A percentile compares a stretch with the other conserved stretches of the same genome.
Evolutionary conservation across 1,284 basidiomycete species (phyloP).

Genomic region (Rhodotorula sp.): DNA sequence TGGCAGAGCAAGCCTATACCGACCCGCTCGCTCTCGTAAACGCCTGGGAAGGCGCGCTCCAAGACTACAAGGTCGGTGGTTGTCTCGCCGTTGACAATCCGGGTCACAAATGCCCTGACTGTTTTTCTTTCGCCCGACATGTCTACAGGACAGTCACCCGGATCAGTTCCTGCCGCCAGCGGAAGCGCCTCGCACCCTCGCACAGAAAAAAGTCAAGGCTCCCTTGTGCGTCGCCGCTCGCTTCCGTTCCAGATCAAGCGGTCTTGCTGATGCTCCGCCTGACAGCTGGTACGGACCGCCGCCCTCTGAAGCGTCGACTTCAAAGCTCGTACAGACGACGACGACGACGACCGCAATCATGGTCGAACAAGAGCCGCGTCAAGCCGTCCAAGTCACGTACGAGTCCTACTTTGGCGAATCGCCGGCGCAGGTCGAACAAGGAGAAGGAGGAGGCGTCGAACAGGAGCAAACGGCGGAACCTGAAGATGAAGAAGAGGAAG

Average conservation of each 20-base stretch:
- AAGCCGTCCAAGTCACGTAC: not conserved
- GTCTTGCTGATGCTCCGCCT: not conserved
- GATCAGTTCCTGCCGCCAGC: constrained; percentile 23
- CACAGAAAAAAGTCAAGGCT: constrained; percentile 19
- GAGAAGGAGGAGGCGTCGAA: not conserved
- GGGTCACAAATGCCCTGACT: fast-evolving
- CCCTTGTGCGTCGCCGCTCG: constrained; percentile 23
- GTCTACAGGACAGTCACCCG: constrained; percentile 18
- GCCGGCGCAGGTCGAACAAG: not conserved
- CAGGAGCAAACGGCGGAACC: not conserved
- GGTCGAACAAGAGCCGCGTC: not conserved
- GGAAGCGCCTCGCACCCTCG: constrained; percentile 19
- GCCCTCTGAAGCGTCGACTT: constrained; percentile 17
- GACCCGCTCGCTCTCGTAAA: constrained; percentile 35
- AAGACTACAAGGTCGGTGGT: constrained; percentile 36
- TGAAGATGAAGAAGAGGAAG: not conserved
- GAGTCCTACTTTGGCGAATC: not conserved
- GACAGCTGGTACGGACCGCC: constrained; percentile 37
- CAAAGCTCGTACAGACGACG: not conserved
- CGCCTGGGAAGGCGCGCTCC: constrained; percentile 34
- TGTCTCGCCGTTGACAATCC: too few species aligned
- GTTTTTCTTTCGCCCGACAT: not conserved
- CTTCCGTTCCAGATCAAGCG: not conserved
- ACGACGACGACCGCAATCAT: not conserved
- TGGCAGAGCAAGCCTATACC: constrained; percentile 18